These are phyloP conservation scores for Tuber umbilicatum DNA, from an alignment of 495 filamentous ascomycete genomes.

Conservation along the genomic window DNA sequence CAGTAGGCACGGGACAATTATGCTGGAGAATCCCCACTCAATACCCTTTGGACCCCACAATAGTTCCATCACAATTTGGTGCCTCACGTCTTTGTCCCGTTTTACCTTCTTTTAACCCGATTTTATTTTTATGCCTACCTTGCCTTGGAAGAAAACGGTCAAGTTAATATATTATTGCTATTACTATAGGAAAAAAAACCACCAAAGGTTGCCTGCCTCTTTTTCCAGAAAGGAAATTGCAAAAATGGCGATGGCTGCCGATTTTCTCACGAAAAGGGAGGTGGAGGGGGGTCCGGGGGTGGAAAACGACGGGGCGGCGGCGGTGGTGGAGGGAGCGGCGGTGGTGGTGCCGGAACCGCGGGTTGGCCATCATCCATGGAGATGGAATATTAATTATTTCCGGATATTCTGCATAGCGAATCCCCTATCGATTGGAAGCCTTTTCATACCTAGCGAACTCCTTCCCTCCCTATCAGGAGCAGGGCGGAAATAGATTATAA, in stretches of 20 bases:
- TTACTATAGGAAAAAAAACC: slow-evolving; percentile 38
- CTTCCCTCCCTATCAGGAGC: not conserved
- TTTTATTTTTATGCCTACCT: slow-evolving; percentile 13
- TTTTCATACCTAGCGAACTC: not conserved
- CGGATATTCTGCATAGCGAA: slow-evolving; percentile 6
- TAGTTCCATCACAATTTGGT: not conserved
- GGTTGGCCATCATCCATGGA: slow-evolving; percentile 40
- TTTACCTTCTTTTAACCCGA: not conserved
- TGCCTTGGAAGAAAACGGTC: slow-evolving; percentile 16
- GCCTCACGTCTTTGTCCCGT: not conserved
- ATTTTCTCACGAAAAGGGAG: slow-evolving; percentile 36
- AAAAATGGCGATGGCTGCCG: slow-evolving; percentile 40
- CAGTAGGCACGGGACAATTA: not conserved
- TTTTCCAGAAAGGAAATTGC: slow-evolving; percentile 40
- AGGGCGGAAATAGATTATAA: not conserved
- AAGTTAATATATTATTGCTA: slow-evolving; percentile 18
- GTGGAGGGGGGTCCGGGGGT: slow-evolving; percentile 8
- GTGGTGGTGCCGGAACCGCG: slow-evolving; percentile 26
- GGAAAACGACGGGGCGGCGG: slow-evolving; percentile 10
- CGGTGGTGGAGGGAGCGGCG: slow-evolving; percentile 2
- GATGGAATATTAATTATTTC: slow-evolving; percentile 36
- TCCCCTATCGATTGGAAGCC: not conserved
- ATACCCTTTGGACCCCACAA: too few relatives aligned
- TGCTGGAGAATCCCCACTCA: not conserved
- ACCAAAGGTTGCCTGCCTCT: slow-evolving; percentile 35